Percentiles rank a stretch among this genome's conserved stretches.
Evolutionary conservation across 805 yeast genomes (phyloP).

Genomic region (Grigorovia transvaalensis): DNA sequence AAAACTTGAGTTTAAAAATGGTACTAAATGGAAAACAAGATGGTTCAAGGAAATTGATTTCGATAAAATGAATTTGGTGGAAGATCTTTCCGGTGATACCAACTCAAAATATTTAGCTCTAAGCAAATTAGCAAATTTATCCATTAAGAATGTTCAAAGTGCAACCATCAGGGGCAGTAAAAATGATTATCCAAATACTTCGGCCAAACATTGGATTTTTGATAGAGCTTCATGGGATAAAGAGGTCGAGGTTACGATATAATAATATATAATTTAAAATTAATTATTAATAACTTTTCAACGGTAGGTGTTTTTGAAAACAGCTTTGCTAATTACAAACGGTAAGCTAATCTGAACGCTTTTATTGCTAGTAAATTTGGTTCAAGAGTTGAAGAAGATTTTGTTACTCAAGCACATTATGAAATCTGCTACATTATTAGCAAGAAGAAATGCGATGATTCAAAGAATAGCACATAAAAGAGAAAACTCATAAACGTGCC

Average conservation of each 20-base stretch:
- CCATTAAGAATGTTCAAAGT: slow-evolving; percentile 56
- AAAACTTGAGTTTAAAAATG: slow-evolving; percentile 56
- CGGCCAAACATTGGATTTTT: slow-evolving; percentile 62
- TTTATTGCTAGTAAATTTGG: no score
- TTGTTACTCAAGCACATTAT: no score
- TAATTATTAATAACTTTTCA: no score
- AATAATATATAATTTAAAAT: background rate
- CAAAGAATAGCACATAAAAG: no score
- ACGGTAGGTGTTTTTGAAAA: no score
- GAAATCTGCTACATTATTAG: no score
- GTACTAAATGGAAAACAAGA: slow-evolving; percentile 61
- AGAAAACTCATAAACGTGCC: no score
- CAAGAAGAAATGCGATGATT: no score
- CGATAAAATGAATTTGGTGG: slow-evolving; percentile 9
- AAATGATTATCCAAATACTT: slow-evolving; percentile 36
- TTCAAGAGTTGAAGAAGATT: no score
- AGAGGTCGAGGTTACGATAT: slow-evolving; percentile 44
- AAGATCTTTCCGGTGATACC: background rate
- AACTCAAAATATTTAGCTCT: slow-evolving; percentile 19
- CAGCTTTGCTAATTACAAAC: no score
- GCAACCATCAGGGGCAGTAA: slow-evolving; percentile 50
- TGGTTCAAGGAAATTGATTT: slow-evolving; percentile 60
- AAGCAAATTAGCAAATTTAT: slow-evolving; percentile 38
- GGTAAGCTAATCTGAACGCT: no score
- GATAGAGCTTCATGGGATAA: slow-evolving; percentile 41